Base-by-base conservation (phyloP, 257 asterid genomes). In the Scutellaria baicalensis region DNA sequence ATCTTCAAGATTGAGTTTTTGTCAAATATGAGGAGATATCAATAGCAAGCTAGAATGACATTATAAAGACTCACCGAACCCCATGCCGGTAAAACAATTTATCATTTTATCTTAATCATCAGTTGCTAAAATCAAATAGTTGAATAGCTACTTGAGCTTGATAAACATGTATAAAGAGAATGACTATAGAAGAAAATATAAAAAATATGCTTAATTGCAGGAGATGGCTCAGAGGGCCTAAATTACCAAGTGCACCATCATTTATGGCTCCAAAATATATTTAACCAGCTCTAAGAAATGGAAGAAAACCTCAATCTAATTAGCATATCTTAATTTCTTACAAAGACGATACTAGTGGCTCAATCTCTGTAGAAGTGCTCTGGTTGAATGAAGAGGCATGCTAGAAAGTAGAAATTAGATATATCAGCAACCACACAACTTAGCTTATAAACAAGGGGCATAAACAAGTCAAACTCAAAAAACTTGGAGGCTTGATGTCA, bases 1-100 rank as follows among this genome's bases (percentile, higher is more conserved):
- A 80, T 83, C 98, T 92, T 79, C 81, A 79, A 14, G 44, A 20
- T 49, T 33, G 74, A 42, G 23, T 66, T n/a, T 50, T 67, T 65
- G 33, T 27, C 33, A 27, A 27, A 27, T 2, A 27, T 36, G 58
- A 66, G 45, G 47, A 57, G 62, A 47, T 48, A 48, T 18, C 5
- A 12, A 47, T 60, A 9, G 21, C 20, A 6, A n/a, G 48, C 47
- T 21, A 27, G 45, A 50, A 39, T 64, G 56, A n/a, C 6, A 36
- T 16, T 17, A 21, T 1, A 66, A n/a, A 6, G 13, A 44, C 17
- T 65, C 57, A 18, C 16, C 49, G 35, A 60, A 38, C 9, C 13
- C 4, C 48, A 38, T 13, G 9, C 12, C 27, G 14, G 33, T 38
- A 54, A 50, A 1, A 64, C 13, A 23, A 45, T 7, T n/a, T 64